A percentile compares a stretch with the other conserved stretches of the same genome.
Conservation (phyloP, 176 grass and related monocot genomes). For the Phoenix dactylifera region DNA sequence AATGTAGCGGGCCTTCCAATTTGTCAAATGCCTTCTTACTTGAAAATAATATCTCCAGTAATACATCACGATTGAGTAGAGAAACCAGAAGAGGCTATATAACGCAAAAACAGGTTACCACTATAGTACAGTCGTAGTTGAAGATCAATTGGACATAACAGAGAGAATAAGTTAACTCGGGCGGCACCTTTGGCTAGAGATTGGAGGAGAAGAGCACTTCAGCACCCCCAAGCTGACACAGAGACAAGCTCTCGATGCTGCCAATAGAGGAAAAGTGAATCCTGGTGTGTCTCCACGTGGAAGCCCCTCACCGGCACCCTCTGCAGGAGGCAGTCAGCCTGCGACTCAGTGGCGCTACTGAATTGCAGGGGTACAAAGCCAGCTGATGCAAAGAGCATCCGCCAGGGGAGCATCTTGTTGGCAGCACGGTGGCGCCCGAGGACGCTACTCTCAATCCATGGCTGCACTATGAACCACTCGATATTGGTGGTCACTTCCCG, state of each 20-base stretch:
- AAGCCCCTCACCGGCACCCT: conserved; percentile 78
- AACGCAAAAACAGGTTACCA: too few species aligned
- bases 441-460: conserved; percentile 51
- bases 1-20: too few species aligned
- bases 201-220: conserved; percentile 19
- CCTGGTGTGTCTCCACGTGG: conserved; percentile 64
- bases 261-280: conserved; percentile 59
- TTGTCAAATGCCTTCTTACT: too few species aligned
- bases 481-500: conserved; percentile 55
- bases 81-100: too few species aligned
- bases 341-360: conserved; percentile 60
- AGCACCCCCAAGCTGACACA: conserved; percentile 70
- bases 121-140: too few species aligned
- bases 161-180: too few species aligned
- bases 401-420: conserved; percentile 47
- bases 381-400: conserved; percentile 47
- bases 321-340: conserved; percentile 75
- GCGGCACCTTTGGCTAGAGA: too few species aligned
- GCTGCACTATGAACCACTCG: conserved; percentile 67
- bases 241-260: conserved; percentile 60
- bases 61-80: too few species aligned
- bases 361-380: conserved; percentile 44
- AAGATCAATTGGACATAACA: too few species aligned
- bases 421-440: conserved; percentile 35
- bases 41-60: too few species aligned